Evolutionary conservation across 306 rosid genomes (phyloP), one percentile per base, ranked within the genome.

Genomic region (Gastrolobium villosum): DNA sequence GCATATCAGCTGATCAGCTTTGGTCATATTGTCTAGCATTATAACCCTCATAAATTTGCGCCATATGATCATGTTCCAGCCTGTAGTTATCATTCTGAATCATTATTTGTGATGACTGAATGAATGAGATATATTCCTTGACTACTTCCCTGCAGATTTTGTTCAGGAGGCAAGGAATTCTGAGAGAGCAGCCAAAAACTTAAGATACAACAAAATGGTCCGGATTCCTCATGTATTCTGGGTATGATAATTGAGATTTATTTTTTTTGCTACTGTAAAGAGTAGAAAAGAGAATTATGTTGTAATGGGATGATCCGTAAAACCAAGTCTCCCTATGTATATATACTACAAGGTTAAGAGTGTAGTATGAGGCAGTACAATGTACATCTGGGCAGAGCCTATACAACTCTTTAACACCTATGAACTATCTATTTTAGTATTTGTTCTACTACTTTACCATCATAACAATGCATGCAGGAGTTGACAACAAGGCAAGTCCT

Each of bases 161-260:
- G 75, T 92, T 70, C 89, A 92, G 77, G 98, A 94, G 87, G 97
- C 93, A 69, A 85, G 84, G 84, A 94, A 92, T 84, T 87, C 96
- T 34, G 97, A 92, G 93, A 92, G 81, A 84, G 88, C 96, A 65
- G 87, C 94, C 61, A 82, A 72, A 73, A 87, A 79, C 81, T 90
- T 94, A 62, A 83, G 75, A 87, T 85, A 87, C 84, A 90, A 89
- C 79, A 85, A 88, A 79, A 46, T 85, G 74, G 82, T 92, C 90
- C 81, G 63, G 84, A 80, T 92, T 88, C 98, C 98, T 83, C 85
- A 20, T 79, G 83, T 94, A 73, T 94, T 85, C 84, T 92, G 96
- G 98, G 98, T 94, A 92, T 80, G 90, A 70, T 63, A 41, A 48
- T 41, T 13, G 55, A 66, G 77, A 35, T 74, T 7, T n/a, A n/a